Percentiles rank a stretch among this genome's conserved stretches.
phyloP scores from a whole-genome alignment of 371 early-diverging fungal genomes.

The Syncephalastrum sp. region DNA sequence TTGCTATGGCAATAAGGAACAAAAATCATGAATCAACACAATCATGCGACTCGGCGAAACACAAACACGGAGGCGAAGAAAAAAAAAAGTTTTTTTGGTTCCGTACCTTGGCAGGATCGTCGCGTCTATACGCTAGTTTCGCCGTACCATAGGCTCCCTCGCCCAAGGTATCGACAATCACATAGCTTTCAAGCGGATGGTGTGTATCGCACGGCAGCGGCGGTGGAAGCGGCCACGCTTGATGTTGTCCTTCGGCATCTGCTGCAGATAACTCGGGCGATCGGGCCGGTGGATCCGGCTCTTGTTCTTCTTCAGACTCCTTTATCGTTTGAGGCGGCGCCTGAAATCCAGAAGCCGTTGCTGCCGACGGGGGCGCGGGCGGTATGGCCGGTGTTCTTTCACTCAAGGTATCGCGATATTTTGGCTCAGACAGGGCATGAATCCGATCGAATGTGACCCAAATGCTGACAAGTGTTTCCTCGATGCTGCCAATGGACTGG shows the following conservation, averaged over 20 bases:
- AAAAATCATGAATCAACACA: neutral
- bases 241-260: conserved; percentile 1
- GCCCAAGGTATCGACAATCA: conserved; percentile 61
- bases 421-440: conserved; percentile 13
- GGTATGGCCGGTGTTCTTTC: no score
- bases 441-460: conserved; percentile 74
- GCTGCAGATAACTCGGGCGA: neutral
- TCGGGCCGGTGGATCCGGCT: no score
- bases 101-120: conserved; percentile 49
- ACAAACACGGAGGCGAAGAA: conserved; percentile 9
- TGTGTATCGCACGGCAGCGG: conserved; percentile 9
- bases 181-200: conserved; percentile 53
- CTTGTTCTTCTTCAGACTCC: no score
- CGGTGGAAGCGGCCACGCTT: neutral
- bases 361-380: no score
- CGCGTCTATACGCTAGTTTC: conserved; percentile 50
- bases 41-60: conserved; percentile 5
- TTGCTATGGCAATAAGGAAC: conserved; percentile 21
- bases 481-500: conserved; percentile 53
- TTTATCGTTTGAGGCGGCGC: no score
- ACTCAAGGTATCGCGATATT: no score
- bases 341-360: no score
- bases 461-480: conserved; percentile 57
- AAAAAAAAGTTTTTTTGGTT: conserved; percentile 8
- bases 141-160: conserved; percentile 78